phyloP scores from a whole-genome alignment of 2,329 filamentous ascomycete genomes.

The Celoporthe dispersa region DNA sequence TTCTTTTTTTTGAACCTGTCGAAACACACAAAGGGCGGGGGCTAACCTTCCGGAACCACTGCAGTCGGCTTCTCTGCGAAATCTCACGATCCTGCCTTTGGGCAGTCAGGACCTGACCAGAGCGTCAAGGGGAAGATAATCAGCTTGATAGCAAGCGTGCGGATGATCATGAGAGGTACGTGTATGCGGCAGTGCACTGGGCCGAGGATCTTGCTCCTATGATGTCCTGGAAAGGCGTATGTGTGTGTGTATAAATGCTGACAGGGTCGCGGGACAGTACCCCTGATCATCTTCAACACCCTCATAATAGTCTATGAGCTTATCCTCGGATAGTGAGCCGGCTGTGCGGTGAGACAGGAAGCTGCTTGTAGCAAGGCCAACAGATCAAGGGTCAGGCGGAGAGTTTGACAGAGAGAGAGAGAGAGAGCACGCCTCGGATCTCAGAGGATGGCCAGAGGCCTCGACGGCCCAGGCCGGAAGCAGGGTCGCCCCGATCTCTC shows the following conservation, averaged over 20 bases:
- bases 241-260: not conserved
- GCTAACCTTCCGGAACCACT: slow-evolving; percentile 52
- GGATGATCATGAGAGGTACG: slow-evolving; percentile 92
- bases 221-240: not conserved
- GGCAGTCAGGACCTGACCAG: slow-evolving; percentile 66
- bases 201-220: not conserved
- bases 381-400: not conserved
- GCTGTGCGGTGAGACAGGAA: not conserved
- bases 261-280: slow-evolving; percentile 59
- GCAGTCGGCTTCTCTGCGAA: slow-evolving; percentile 80
- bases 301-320: slow-evolving; percentile 84
- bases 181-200: slow-evolving; percentile 32
- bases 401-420: not conserved
- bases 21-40: not conserved
- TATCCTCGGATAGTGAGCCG: slow-evolving; percentile 63
- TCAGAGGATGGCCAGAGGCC: not conserved
- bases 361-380: not conserved
- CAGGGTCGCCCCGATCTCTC: not conserved
- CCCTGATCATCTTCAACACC: slow-evolving; percentile 81
- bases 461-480: not conserved
- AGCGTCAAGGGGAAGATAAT: slow-evolving; percentile 87
- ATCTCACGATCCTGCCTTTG: slow-evolving; percentile 77
- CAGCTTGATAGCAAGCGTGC: slow-evolving; percentile 86
- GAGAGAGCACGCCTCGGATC: not conserved
- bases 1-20: no score